Conservation (phyloP, 345 rosid species). For the Salix caprea region DNA sequence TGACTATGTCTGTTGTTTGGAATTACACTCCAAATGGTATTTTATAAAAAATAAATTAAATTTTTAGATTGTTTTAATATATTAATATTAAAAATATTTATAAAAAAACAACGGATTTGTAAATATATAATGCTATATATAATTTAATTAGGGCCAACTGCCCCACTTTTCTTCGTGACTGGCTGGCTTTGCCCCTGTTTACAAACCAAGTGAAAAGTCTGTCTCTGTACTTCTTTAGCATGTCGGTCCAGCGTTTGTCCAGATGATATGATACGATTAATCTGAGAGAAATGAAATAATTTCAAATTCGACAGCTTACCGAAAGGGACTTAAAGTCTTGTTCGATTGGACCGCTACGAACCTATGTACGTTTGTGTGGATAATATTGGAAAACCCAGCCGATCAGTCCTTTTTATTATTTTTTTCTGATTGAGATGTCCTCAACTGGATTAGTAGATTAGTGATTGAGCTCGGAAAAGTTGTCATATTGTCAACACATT, state of each 20-base stretch:
- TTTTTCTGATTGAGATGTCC: not conserved
- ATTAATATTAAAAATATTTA: too few relatives aligned
- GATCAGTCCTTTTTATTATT: not conserved
- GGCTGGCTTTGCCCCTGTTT: too few relatives aligned
- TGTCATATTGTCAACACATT: not conserved
- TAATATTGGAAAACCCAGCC: not conserved
- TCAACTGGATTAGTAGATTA: not conserved
- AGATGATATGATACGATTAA: not conserved
- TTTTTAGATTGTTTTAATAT: too few relatives aligned
- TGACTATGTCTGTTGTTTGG: too few relatives aligned
- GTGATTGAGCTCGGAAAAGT: too few relatives aligned
- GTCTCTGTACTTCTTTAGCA: not conserved
- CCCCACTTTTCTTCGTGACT: too few relatives aligned
- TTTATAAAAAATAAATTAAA: too few relatives aligned
- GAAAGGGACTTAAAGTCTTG: not conserved
- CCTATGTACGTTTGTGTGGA: not conserved
- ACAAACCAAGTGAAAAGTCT: not conserved
- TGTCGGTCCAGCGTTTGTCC: not conserved
- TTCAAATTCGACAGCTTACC: conserved; percentile 2
- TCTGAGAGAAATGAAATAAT: not conserved
- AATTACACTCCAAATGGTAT: too few relatives aligned
- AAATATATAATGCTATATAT: too few relatives aligned
- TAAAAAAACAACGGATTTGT: too few relatives aligned
- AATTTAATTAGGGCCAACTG: too few relatives aligned
- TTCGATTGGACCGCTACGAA: not conserved